These are phyloP conservation scores for Erodium maritimum DNA, from an alignment of 345 rosid genomes.

Conservation along the genomic window DNA sequence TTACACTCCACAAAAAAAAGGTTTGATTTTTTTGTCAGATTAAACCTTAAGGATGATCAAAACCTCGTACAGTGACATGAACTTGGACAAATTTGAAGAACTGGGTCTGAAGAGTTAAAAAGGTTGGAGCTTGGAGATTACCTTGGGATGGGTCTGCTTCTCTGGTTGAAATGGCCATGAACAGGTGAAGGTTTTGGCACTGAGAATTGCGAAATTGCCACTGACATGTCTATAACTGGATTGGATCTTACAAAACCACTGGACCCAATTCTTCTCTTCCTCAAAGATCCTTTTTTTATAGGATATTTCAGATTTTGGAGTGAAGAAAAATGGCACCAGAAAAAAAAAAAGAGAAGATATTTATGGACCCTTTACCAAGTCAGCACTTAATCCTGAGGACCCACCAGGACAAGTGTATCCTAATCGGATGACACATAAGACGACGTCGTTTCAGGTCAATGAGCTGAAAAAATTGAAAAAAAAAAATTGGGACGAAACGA, in stretches of 20 bases:
- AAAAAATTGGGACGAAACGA: not conserved
- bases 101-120: no score
- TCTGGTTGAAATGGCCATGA: no score
- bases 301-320: not conserved
- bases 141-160: not conserved
- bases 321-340: not conserved
- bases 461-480: not conserved
- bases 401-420: not conserved
- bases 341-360: not conserved
- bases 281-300: not conserved
- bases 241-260: not conserved
- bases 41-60: no score
- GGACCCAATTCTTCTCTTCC: not conserved
- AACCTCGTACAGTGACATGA: no score
- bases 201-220: not conserved
- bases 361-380: not conserved
- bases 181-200: not conserved
- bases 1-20: slow-evolving; percentile 3
- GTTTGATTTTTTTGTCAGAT: no score
- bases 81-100: no score
- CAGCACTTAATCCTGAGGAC: not conserved
- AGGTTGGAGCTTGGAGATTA: not conserved
- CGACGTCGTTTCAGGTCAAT: not conserved
- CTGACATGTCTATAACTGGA: not conserved
- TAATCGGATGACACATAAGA: no score